Conservation (phyloP, 2,329 filamentous ascomycete genomes). For the Beauveria caledonica region DNA sequence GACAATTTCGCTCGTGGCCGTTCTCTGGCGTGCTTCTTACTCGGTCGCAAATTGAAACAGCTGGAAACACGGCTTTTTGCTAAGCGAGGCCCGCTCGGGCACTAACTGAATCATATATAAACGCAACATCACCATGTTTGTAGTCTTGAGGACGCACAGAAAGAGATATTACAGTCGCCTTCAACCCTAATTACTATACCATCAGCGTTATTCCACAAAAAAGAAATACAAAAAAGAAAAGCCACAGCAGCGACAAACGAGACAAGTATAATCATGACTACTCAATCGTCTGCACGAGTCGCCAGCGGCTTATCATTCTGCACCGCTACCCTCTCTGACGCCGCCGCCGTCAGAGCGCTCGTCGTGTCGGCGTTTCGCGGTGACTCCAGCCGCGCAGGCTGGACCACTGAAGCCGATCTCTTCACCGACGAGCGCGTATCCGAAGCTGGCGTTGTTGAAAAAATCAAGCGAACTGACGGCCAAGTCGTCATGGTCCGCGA, state of each 20-base stretch:
- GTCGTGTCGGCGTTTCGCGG: slow-evolving; percentile 39
- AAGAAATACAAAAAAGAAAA: background rate
- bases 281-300: background rate
- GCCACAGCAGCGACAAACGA: too few relatives aligned
- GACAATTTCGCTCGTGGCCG: too few relatives aligned
- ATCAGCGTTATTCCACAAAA: too few relatives aligned
- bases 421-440: slow-evolving; percentile 36
- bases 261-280: background rate
- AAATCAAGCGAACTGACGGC: slow-evolving; percentile 30
- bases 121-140: background rate
- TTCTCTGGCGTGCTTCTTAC: background rate
- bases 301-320: slow-evolving; percentile 18
- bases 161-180: background rate
- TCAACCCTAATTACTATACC: too few relatives aligned
- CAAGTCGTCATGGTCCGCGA: slow-evolving; percentile 30
- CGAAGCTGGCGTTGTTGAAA: slow-evolving; percentile 24
- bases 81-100: background rate
- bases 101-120: background rate
- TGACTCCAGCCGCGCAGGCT: slow-evolving; percentile 30
- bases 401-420: slow-evolving; percentile 40
- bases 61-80: too few relatives aligned
- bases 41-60: background rate
- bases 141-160: background rate
- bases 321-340: slow-evolving; percentile 26
- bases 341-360: slow-evolving; percentile 26